phyloP scores from a whole-genome alignment of 805 yeast species.

The Yamadazyma olivae region DNA sequence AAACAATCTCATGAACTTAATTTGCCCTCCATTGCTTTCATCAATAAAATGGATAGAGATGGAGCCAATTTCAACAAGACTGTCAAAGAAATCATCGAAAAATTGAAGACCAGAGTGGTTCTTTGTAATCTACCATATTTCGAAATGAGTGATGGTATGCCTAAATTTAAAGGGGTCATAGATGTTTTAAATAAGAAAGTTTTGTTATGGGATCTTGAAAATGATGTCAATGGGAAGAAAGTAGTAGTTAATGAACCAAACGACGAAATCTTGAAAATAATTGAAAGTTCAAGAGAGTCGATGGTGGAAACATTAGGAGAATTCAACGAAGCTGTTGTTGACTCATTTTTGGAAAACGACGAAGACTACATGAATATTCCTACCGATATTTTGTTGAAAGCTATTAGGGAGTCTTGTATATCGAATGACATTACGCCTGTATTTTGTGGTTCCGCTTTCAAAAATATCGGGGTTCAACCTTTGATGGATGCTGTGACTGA shows the following conservation, averaged over 20 bases:
- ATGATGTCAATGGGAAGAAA: conserved; percentile 46
- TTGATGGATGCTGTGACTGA: conserved; percentile 76
- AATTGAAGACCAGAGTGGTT: conserved; percentile 70
- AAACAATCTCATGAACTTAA: conserved; percentile 65
- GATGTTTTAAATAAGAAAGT: conserved; percentile 68
- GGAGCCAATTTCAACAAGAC: conserved; percentile 95
- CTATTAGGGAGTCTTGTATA: conserved; percentile 65
- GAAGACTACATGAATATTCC: conserved; percentile 74
- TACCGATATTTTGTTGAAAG: conserved; percentile 45
- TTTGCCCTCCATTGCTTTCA: conserved; percentile 76
- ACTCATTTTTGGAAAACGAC: conserved; percentile 65
- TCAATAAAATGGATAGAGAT: conserved; percentile 94
- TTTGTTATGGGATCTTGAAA: conserved; percentile 46
- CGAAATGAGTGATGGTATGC: conserved; percentile 28
- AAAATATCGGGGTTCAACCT: conserved; percentile 93
- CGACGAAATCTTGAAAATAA: conserved; percentile 44
- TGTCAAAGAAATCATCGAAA: conserved; percentile 75
- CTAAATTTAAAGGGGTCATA: conserved; percentile 63
- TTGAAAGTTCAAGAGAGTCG: conserved; percentile 61
- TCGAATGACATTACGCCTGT: conserved; percentile 66
- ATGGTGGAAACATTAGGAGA: conserved; percentile 83
- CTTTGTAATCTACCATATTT: conserved; percentile 79
- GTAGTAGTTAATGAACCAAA: conserved; percentile 47
- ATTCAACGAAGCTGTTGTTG: conserved; percentile 72
- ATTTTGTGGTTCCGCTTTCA: conserved; percentile 89